A percentile compares a stretch with the other conserved stretches of the same genome.
Conservation (phyloP, 2,329 filamentous ascomycete genomes). For the Onygenales sp. region DNA sequence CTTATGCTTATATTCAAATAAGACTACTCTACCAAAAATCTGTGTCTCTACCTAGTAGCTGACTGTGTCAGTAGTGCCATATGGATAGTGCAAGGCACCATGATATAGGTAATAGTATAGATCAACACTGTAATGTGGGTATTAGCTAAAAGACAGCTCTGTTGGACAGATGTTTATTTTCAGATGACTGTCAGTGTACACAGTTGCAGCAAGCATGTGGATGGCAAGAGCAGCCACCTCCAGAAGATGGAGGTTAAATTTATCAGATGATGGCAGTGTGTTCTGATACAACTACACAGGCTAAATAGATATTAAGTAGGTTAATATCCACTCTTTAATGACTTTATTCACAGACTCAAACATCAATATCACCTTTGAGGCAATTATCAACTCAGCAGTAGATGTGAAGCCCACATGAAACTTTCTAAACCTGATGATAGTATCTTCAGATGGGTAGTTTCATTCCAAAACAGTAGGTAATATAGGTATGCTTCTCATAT, state of each 20-base stretch:
- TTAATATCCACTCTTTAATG: background rate
- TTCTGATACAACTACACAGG: slow-evolving; percentile 5
- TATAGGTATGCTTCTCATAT: background rate
- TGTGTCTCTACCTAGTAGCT: slow-evolving; percentile 19
- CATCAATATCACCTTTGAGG: background rate
- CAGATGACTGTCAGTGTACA: background rate
- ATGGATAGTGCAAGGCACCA: slow-evolving; percentile 12
- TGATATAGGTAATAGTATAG: background rate
- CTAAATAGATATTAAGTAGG: background rate
- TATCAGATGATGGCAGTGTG: background rate
- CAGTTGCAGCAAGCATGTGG: slow-evolving; percentile 1
- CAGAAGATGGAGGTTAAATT: slow-evolving; percentile 3
- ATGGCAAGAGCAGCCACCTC: slow-evolving; percentile 3
- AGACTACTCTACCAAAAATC: slow-evolving; percentile 17
- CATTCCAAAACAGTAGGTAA: background rate
- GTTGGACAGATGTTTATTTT: background rate
- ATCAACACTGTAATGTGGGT: background rate
- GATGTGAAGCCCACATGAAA: background rate
- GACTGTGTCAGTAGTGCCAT: slow-evolving; percentile 16
- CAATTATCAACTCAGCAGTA: background rate
- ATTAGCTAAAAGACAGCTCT: background rate
- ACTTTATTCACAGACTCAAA: background rate
- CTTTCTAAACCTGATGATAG: background rate
- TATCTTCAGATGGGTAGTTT: background rate
- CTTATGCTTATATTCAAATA: slow-evolving; percentile 13